These are phyloP conservation scores for Trichosanthes truncata DNA, from an alignment of 306 rosid species.

Conservation along the genomic window DNA sequence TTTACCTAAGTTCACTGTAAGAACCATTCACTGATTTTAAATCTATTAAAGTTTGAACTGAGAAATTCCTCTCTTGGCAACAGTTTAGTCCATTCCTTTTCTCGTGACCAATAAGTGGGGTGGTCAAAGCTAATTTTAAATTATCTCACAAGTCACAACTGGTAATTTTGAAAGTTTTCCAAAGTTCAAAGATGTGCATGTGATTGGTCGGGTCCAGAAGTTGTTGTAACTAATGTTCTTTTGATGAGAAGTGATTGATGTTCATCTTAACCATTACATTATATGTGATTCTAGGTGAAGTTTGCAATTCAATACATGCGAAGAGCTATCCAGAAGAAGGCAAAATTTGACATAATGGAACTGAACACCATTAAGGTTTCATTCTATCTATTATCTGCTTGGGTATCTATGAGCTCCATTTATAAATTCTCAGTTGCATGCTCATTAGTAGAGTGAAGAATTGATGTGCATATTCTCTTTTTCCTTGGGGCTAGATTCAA, in stretches of 20 bases:
- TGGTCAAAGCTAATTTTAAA: neutral
- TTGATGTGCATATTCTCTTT: neutral
- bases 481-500: neutral
- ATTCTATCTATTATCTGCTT: neutral
- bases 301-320: conserved; percentile 92
- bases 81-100: neutral
- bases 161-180: neutral
- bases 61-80: neutral
- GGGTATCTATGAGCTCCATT: neutral
- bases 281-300: conserved; percentile 48
- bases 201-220: neutral
- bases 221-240: neutral
- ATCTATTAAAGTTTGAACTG: neutral
- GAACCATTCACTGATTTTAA: conserved; percentile 16
- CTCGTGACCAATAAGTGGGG: neutral
- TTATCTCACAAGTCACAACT: neutral
- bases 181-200: neutral
- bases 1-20: conserved; percentile 90
- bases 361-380: conserved; percentile 73
- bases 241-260: neutral
- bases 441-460: neutral
- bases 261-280: neutral
- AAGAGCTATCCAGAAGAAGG: conserved; percentile 84
- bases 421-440: neutral
- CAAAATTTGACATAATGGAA: conserved; percentile 81